Percentiles rank a stretch among this genome's conserved stretches.
These are phyloP conservation scores for Tricholoma hemisulphureum DNA, from an alignment of 768 basidiomycete genomes.

Conservation along the genomic window DNA sequence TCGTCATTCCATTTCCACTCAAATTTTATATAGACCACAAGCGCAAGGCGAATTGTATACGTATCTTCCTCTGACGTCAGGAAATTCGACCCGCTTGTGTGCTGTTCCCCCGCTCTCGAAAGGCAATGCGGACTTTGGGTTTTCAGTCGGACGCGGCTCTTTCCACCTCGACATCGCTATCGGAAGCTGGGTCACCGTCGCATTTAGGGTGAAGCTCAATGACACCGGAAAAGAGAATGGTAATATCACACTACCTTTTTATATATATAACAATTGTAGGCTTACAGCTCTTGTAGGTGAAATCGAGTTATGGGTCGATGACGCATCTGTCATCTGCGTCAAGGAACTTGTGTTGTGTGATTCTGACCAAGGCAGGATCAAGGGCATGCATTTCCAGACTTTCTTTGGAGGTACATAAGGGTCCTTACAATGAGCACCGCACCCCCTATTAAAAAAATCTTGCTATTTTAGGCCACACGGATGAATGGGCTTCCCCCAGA, in stretches of 20 bases:
- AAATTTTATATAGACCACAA: slow-evolving; percentile 36
- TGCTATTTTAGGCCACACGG: slow-evolving; percentile 40
- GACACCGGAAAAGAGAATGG: slow-evolving; percentile 58
- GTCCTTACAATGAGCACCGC: background rate
- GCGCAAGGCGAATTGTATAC: slow-evolving; percentile 67
- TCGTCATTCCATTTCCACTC: background rate
- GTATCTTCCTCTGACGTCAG: slow-evolving; percentile 54
- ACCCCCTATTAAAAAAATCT: background rate
- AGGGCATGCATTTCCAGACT: slow-evolving; percentile 73
- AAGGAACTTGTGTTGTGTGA: slow-evolving; percentile 48
- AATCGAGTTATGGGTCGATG: slow-evolving; percentile 64
- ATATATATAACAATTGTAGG: too few relatives aligned
- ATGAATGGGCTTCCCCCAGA: slow-evolving; percentile 60
- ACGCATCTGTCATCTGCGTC: slow-evolving; percentile 51
- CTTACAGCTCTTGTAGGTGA: slow-evolving; percentile 45
- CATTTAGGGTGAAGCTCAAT: slow-evolving; percentile 71
- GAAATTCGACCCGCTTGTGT: slow-evolving; percentile 43
- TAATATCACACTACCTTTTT: slow-evolving; percentile 16
- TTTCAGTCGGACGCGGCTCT: slow-evolving; percentile 65
- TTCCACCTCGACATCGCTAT: slow-evolving; percentile 54
- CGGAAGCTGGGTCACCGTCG: slow-evolving; percentile 58
- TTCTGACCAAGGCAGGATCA: slow-evolving; percentile 45
- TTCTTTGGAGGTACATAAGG: slow-evolving; percentile 75
- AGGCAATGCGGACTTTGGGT: slow-evolving; percentile 58
- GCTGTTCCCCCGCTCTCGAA: slow-evolving; percentile 48